Evolutionary conservation across 2,329 filamentous ascomycete genomes (phyloP).

Genomic region (Verticillium alfalfae): DNA sequence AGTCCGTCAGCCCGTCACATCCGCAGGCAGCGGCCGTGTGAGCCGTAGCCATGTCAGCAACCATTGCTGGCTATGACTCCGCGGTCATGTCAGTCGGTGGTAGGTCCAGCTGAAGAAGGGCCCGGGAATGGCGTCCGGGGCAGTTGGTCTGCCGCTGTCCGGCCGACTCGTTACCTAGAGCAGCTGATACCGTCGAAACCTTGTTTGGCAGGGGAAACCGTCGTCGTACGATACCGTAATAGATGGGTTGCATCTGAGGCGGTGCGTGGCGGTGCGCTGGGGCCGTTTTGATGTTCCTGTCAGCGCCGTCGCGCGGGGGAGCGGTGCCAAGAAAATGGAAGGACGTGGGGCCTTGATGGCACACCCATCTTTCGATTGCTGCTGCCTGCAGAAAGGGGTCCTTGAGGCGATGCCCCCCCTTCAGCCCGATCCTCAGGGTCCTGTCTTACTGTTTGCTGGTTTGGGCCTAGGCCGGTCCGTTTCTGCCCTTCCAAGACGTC

Average conservation of each 20-base stretch:
- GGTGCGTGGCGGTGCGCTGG: background rate
- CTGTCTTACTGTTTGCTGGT: background rate
- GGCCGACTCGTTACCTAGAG: background rate
- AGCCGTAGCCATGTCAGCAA: background rate
- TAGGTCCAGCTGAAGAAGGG: background rate
- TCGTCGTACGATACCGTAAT: background rate
- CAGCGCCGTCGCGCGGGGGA: too few relatives aligned
- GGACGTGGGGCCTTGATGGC: background rate
- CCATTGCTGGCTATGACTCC: background rate
- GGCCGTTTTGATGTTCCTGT: background rate
- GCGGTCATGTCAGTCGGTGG: background rate
- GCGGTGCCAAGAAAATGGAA: too few relatives aligned
- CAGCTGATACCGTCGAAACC: background rate
- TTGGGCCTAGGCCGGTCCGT: background rate
- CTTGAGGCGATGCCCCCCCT: background rate
- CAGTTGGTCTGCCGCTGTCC: background rate
- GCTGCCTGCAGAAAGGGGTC: background rate
- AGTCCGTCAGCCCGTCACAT: too few relatives aligned
- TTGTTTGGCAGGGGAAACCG: background rate
- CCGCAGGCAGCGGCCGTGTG: background rate
- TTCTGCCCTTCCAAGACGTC: background rate
- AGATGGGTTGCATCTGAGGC: background rate
- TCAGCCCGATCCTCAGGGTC: background rate
- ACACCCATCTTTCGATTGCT: background rate
- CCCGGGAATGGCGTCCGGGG: background rate